Evolutionary conservation across 495 filamentous ascomycete genomes (phyloP).

Genomic region (Podospora didyma): DNA sequence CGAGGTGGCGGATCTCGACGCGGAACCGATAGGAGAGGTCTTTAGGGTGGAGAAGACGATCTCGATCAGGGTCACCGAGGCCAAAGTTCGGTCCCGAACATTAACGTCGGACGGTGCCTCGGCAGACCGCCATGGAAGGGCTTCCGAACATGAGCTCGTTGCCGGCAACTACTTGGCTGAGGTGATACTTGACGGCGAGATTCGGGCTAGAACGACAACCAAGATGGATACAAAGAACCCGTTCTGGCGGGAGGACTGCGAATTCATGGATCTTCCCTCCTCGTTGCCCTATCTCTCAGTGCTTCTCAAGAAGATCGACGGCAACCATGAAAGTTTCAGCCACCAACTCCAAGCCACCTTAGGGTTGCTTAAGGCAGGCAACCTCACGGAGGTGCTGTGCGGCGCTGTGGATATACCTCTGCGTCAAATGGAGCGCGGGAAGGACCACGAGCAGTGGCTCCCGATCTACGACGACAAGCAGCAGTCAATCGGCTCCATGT

Average conservation of each 20-base stretch:
- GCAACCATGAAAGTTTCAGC: conserved; percentile 34
- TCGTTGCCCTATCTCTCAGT: conserved; percentile 76
- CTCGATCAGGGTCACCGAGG: conserved; percentile 52
- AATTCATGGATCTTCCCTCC: conserved; percentile 79
- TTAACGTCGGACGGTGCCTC: conserved; percentile 24
- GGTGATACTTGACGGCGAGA: conserved; percentile 85
- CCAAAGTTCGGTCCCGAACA: conserved; percentile 44
- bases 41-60: conserved; percentile 60
- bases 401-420: conserved; percentile 80
- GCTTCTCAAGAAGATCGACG: conserved; percentile 69
- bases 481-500: conserved; percentile 77
- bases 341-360: conserved; percentile 42
- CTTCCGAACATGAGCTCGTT: conserved; percentile 30
- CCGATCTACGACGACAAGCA: conserved; percentile 68
- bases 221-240: conserved; percentile 78
- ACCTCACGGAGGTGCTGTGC: conserved; percentile 43
- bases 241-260: conserved; percentile 92
- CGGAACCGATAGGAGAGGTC: conserved; percentile 39
- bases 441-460: conserved; percentile 88
- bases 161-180: conserved; percentile 77
- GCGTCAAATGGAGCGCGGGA: conserved; percentile 74
- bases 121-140: conserved; percentile 30
- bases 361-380: conserved; percentile 34
- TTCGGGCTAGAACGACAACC: conserved; percentile 78
- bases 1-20: conserved; percentile 37